Percentiles rank a stretch among this genome's conserved stretches.
Conservation (phyloP, 768 basidiomycete species). For the Boletus tomentosulus region DNA sequence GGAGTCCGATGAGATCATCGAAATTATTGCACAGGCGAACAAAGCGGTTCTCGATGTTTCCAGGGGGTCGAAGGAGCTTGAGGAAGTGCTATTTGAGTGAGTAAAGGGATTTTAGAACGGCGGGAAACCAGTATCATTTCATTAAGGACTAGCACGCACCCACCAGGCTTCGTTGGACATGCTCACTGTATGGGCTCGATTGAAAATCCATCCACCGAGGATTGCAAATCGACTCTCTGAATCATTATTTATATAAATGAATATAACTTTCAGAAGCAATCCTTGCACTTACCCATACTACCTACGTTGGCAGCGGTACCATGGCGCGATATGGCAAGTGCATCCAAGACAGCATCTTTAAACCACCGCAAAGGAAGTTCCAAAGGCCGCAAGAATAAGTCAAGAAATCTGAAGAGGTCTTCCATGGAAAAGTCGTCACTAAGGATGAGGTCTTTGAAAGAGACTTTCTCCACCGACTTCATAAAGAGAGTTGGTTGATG, state of each 20-base stretch:
- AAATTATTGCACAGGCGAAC: constrained; percentile 30
- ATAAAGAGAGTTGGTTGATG: constrained; percentile 26
- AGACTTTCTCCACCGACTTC: constrained; percentile 29
- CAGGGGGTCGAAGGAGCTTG: constrained; percentile 6
- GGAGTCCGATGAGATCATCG: constrained; percentile 28
- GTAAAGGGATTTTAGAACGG: background rate
- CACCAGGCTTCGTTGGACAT: constrained; percentile 32
- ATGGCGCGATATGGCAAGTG: constrained; percentile 10
- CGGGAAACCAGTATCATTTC: background rate
- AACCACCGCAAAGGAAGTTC: constrained; percentile 22
- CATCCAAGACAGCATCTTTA: constrained; percentile 27
- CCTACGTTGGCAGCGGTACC: constrained; percentile 12
- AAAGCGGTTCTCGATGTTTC: constrained; percentile 27
- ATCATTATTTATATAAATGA: background rate
- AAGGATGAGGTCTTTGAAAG: constrained; percentile 31
- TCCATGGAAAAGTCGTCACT: constrained; percentile 28
- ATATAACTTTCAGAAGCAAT: background rate
- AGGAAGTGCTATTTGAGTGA: constrained; percentile 2
- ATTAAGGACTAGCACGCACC: constrained; percentile 16
- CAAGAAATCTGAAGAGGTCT: constrained; percentile 14
- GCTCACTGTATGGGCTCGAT: constrained; percentile 12
- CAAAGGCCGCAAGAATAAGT: constrained; percentile 2
- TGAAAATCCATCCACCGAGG: constrained; percentile 33
- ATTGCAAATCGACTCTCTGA: constrained; percentile 19
- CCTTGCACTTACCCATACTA: constrained; percentile 1